These are phyloP conservation scores for Darksidea phi DNA, from an alignment of 495 filamentous ascomycete species.

Conservation along the genomic window DNA sequence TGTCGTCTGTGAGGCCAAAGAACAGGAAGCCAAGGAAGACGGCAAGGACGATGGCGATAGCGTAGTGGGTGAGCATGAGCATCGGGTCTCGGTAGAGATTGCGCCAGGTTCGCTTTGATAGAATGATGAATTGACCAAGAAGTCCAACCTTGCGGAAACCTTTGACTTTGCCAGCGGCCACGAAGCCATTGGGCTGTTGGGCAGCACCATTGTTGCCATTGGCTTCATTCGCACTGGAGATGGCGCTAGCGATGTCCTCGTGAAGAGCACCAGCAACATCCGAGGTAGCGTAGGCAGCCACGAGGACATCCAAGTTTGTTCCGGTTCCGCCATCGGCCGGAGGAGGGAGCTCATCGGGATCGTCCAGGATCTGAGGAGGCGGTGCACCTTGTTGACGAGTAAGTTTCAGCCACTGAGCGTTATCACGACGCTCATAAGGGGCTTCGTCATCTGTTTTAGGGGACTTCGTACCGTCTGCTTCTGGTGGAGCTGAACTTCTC, in stretches of 20 bases:
- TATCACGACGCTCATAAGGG: slow-evolving; percentile 59
- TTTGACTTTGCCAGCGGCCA: slow-evolving; percentile 57
- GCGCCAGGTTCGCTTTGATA: slow-evolving; percentile 89
- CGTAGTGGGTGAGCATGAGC: slow-evolving; percentile 98
- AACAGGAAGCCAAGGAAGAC: slow-evolving; percentile 94
- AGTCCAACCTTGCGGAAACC: slow-evolving; percentile 81
- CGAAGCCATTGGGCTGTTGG: slow-evolving; percentile 48
- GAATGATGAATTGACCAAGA: slow-evolving; percentile 77
- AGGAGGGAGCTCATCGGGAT: slow-evolving; percentile 75
- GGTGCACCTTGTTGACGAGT: slow-evolving; percentile 62
- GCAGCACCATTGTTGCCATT: slow-evolving; percentile 68
- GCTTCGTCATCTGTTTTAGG: slow-evolving; percentile 67
- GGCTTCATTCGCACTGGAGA: slow-evolving; percentile 57
- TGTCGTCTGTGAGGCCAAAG: slow-evolving; percentile 93
- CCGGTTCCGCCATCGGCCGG: slow-evolving; percentile 57
- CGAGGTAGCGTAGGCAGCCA: slow-evolving; percentile 70
- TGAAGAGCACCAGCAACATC: slow-evolving; percentile 74
- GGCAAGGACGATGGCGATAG: slow-evolving; percentile 92
- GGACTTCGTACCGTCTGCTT: slow-evolving; percentile 47
- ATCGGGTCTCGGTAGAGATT: slow-evolving; percentile 98
- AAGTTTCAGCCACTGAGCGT: slow-evolving; percentile 67
- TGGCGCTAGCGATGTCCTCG: slow-evolving; percentile 73
- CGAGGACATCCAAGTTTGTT: slow-evolving; percentile 80
- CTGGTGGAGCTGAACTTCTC: slow-evolving; percentile 56
- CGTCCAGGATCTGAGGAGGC: slow-evolving; percentile 64